phyloP scores from a whole-genome alignment of 2,329 filamentous ascomycete genomes.

The Cucurbitaria berberidis region DNA sequence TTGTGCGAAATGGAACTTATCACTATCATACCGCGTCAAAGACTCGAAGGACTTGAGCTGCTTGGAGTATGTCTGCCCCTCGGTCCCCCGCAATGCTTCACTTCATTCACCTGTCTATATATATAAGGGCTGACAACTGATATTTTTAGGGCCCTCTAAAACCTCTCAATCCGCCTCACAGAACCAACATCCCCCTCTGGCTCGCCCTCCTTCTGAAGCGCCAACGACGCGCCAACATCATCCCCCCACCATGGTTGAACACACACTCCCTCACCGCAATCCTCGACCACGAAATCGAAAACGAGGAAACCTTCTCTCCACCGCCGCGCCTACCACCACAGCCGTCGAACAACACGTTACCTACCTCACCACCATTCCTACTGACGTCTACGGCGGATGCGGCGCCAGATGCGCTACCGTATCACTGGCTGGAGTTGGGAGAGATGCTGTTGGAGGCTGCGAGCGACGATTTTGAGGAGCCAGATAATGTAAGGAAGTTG shows the following conservation, averaged over 20 bases:
- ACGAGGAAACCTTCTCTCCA: slow-evolving; percentile 74
- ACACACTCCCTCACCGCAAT: slow-evolving; percentile 76
- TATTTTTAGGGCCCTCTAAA: slow-evolving; percentile 73
- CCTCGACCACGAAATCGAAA: slow-evolving; percentile 78
- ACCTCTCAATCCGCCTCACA: slow-evolving; percentile 78
- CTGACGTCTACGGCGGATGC: slow-evolving; percentile 74
- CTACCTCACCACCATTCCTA: slow-evolving; percentile 72
- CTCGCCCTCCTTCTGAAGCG: slow-evolving; percentile 93
- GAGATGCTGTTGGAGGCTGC: slow-evolving; percentile 87
- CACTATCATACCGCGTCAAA: slow-evolving; percentile 88
- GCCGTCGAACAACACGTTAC: slow-evolving; percentile 50
- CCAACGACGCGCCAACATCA: slow-evolving; percentile 90
- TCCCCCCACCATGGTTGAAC: slow-evolving; percentile 88
- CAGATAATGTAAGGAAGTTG: slow-evolving; percentile 75
- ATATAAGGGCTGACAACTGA: slow-evolving; percentile 16
- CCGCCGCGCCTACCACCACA: slow-evolving; percentile 73
- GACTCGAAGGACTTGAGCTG: slow-evolving; percentile 83
- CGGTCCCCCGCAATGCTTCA: slow-evolving; percentile 32
- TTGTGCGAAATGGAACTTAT: slow-evolving; percentile 97
- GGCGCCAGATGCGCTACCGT: slow-evolving; percentile 76
- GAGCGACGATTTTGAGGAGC: slow-evolving; percentile 71
- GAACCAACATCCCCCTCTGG: slow-evolving; percentile 85
- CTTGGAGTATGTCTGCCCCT: slow-evolving; percentile 72
- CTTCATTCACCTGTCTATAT: slow-evolving; percentile 1
- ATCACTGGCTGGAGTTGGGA: slow-evolving; percentile 92